These are phyloP conservation scores for Penicillium bialowiezense DNA, from an alignment of 495 filamentous ascomycete genomes.

Conservation along the genomic window DNA sequence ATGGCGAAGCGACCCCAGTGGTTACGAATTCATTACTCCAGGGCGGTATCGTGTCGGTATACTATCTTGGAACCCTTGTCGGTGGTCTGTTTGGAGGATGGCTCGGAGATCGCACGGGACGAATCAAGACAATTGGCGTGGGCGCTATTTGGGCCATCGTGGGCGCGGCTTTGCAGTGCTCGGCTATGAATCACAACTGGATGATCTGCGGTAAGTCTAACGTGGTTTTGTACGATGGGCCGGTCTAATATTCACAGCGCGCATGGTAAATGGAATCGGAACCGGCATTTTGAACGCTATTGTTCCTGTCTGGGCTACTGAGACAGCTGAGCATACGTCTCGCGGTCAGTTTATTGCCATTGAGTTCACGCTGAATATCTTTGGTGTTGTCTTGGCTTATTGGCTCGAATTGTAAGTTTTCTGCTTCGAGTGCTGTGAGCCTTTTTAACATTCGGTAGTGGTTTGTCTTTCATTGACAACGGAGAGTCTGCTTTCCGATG, in stretches of 20 bases:
- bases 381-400: constrained; percentile 70
- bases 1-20: constrained; percentile 45
- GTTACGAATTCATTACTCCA: constrained; percentile 62
- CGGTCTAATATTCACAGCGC: constrained; percentile 37
- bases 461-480: constrained; percentile 55
- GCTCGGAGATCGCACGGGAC: constrained; percentile 58
- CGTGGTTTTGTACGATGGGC: neutral
- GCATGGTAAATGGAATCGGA: constrained; percentile 65
- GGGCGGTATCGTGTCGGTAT: constrained; percentile 67
- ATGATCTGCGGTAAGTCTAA: constrained; percentile 62
- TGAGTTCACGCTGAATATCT: constrained; percentile 72
- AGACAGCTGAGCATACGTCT: constrained; percentile 64
- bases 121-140: constrained; percentile 59
- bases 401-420: constrained; percentile 64
- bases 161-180: constrained; percentile 58
- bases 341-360: constrained; percentile 70
- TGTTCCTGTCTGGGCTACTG: constrained; percentile 69
- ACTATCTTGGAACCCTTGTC: constrained; percentile 66
- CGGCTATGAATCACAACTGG: constrained; percentile 64
- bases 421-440: constrained; percentile 4
- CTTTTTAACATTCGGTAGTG: constrained; percentile 30
- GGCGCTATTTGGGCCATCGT: constrained; percentile 56
- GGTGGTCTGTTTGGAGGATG: constrained; percentile 60
- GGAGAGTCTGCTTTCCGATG: constrained; percentile 57
- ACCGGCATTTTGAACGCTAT: constrained; percentile 72